Conservation (phyloP, 192 early-diverging fungal genomes). For the Coemansia sp. region DNA sequence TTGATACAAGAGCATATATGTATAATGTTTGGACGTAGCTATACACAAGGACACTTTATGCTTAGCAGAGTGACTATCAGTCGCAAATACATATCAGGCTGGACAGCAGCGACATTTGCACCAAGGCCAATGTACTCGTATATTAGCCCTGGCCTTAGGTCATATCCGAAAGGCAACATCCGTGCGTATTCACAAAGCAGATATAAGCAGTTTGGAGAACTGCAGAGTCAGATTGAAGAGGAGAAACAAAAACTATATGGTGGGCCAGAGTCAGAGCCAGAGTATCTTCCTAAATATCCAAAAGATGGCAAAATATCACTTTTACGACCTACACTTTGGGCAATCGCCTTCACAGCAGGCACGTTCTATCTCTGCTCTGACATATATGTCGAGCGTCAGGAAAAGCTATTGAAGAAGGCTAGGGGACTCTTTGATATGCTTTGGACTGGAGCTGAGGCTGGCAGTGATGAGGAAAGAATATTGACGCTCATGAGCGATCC, state of each 20-base stretch:
- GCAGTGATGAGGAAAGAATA: slow-evolving; percentile 7
- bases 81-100: no score
- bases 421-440: neutral
- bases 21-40: no score
- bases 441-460: neutral
- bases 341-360: slow-evolving; percentile 26
- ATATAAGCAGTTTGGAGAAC: slow-evolving; percentile 8
- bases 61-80: no score
- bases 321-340: slow-evolving; percentile 31
- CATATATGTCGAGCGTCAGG: slow-evolving; percentile 10
- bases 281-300: slow-evolving; percentile 12
- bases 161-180: neutral
- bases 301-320: slow-evolving; percentile 15
- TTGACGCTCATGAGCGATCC: slow-evolving; percentile 29
- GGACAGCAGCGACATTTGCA: no score
- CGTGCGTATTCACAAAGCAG: slow-evolving; percentile 12
- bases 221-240: neutral
- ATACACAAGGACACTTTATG: no score
- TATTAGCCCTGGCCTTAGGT: neutral
- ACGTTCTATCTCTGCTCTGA: slow-evolving; percentile 30
- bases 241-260: neutral
- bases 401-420: neutral
- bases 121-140: no score
- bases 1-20: no score
- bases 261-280: slow-evolving; percentile 6